These are phyloP conservation scores for Scleroderma citrinum DNA, from an alignment of 768 basidiomycete species.

Conservation along the genomic window DNA sequence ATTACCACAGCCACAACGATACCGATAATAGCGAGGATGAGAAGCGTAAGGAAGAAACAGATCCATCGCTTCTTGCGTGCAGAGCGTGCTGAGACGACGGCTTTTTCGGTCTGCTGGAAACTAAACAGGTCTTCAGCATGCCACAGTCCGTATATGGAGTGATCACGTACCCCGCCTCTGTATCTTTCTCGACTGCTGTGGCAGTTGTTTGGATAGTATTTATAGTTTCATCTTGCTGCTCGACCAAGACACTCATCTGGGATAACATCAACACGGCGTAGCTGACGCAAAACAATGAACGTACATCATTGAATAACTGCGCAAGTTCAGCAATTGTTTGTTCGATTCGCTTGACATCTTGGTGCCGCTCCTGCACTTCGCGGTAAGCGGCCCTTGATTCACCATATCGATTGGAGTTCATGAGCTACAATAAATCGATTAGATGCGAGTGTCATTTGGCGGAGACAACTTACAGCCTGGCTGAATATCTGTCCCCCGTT, in stretches of 20 bases:
- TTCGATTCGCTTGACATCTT: slow-evolving; percentile 94
- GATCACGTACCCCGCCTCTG: slow-evolving; percentile 68
- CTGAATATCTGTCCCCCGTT: slow-evolving; percentile 83
- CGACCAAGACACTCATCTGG: slow-evolving; percentile 91
- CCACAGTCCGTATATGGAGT: background rate
- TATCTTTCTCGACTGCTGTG: slow-evolving; percentile 68
- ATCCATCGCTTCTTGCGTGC: slow-evolving; percentile 98
- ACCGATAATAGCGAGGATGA: slow-evolving; percentile 62
- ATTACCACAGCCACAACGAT: slow-evolving; percentile 57
- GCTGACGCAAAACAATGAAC: slow-evolving; percentile 18
- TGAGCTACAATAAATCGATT: slow-evolving; percentile 45
- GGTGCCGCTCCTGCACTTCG: slow-evolving; percentile 96
- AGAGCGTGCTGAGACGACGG: slow-evolving; percentile 77
- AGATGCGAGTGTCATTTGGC: background rate
- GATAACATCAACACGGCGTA: slow-evolving; percentile 1
- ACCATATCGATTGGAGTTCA: slow-evolving; percentile 88
- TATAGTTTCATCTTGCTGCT: slow-evolving; percentile 90
- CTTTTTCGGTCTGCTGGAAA: slow-evolving; percentile 77
- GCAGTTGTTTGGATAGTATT: slow-evolving; percentile 78
- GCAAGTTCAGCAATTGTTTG: slow-evolving; percentile 88
- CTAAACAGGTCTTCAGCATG: slow-evolving; percentile 34
- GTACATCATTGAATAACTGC: slow-evolving; percentile 90
- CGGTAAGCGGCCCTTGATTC: slow-evolving; percentile 86
- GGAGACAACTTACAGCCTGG: slow-evolving; percentile 55
- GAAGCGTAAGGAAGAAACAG: slow-evolving; percentile 73